phyloP scores from a whole-genome alignment of 202 grass and related monocot genomes.

The Eragrostis tef region DNA sequence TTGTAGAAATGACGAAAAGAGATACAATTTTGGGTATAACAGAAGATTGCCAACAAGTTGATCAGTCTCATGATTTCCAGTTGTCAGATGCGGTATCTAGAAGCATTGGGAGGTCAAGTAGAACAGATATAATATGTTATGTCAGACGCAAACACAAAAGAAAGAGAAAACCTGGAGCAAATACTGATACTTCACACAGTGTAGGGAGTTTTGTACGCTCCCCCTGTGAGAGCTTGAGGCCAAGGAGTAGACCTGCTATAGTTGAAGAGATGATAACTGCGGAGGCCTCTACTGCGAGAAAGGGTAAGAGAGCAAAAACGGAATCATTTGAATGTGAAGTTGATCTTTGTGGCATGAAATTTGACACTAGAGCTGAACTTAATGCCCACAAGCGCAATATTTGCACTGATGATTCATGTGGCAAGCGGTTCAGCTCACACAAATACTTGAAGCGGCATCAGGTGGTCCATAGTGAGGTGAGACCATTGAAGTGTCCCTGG shows the following conservation, averaged over 20 bases:
- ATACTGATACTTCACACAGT: conserved; percentile 35
- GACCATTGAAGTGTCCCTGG: conserved; percentile 84
- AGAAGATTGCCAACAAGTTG: not conserved
- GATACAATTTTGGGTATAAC: not conserved
- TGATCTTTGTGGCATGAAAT: conserved; percentile 69
- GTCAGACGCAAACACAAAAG: conserved; percentile 69
- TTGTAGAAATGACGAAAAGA: conserved; percentile 5
- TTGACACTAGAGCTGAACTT: conserved; percentile 57
- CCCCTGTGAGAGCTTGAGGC: conserved; percentile 86
- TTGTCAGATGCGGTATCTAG: conserved; percentile 46
- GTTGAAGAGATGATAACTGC: conserved; percentile 38
- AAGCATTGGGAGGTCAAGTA: conserved; percentile 55
- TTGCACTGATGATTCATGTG: conserved; percentile 68
- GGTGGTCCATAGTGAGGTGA: conserved; percentile 62
- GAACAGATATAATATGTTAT: conserved; percentile 75
- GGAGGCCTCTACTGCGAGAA: conserved; percentile 21
- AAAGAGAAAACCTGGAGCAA: conserved; percentile 40
- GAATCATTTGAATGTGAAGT: conserved; percentile 60
- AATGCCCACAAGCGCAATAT: conserved; percentile 64
- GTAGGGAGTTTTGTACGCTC: conserved; percentile 61
- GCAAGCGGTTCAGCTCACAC: conserved; percentile 72
- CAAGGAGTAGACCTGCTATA: conserved; percentile 46
- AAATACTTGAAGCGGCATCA: conserved; percentile 70
- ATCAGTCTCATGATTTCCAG: not conserved
- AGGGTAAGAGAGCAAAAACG: conserved; percentile 39